These are phyloP conservation scores for Pulveroboletus sp. DNA, from an alignment of 768 basidiomycete species.

Conservation along the genomic window DNA sequence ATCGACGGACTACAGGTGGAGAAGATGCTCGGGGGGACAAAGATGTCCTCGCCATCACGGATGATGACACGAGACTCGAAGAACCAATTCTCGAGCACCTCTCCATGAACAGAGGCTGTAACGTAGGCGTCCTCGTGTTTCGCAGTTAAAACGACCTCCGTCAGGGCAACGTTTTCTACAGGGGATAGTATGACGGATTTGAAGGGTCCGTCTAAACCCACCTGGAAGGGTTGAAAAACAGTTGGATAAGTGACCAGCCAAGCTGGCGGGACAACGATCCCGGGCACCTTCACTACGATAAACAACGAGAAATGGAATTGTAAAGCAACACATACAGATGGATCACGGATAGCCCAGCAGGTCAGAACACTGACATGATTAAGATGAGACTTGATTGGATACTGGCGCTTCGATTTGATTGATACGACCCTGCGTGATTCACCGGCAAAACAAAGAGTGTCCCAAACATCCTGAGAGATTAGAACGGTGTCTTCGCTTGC, in stretches of 20 bases:
- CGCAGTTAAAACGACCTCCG: slow-evolving; percentile 49
- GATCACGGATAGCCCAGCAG: slow-evolving; percentile 34
- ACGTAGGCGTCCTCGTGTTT: slow-evolving; percentile 46
- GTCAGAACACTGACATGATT: slow-evolving; percentile 13
- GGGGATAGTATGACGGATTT: slow-evolving; percentile 18
- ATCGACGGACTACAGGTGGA: slow-evolving; percentile 14
- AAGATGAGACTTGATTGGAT: not conserved
- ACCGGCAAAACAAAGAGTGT: slow-evolving; percentile 14
- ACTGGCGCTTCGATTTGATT: slow-evolving; percentile 19
- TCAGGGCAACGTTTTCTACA: slow-evolving; percentile 36
- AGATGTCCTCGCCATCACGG: slow-evolving; percentile 44
- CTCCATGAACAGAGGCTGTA: slow-evolving; percentile 33
- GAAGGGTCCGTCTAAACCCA: not conserved
- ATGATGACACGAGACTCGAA: slow-evolving; percentile 41
- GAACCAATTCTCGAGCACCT: slow-evolving; percentile 42
- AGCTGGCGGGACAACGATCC: slow-evolving; percentile 33
- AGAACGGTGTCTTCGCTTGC: slow-evolving; percentile 25
- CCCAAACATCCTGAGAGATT: slow-evolving; percentile 33
- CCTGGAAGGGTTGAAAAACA: slow-evolving; percentile 31
- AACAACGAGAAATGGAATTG: not conserved
- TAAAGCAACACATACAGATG: slow-evolving; percentile 33
- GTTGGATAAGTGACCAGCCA: slow-evolving; percentile 37
- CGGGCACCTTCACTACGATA: slow-evolving; percentile 32
- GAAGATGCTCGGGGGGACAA: slow-evolving; percentile 19
- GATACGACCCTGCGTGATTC: slow-evolving; percentile 17